A percentile compares a stretch with the other conserved stretches of the same genome.
Conservation (phyloP, 2,329 filamentous ascomycete genomes). For the Botrytis fragariae region DNA sequence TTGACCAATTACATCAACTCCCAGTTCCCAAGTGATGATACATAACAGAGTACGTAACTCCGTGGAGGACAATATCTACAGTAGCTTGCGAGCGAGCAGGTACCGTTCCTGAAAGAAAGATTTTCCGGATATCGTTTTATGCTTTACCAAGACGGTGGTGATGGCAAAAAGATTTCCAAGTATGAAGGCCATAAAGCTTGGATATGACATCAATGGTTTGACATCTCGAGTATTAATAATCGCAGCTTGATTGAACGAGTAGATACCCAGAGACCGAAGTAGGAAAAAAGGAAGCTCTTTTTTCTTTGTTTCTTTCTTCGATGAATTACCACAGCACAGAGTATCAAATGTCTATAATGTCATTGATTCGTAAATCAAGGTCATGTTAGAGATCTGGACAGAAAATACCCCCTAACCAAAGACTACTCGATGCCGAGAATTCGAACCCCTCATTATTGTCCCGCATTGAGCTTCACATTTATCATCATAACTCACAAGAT, state of each 20-base stretch:
- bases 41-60: neutral
- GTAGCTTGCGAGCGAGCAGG: neutral
- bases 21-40: neutral
- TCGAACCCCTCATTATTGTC: constrained; percentile 15
- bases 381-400: neutral
- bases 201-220: neutral
- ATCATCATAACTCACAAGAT: neutral
- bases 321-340: neutral
- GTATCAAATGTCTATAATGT: neutral
- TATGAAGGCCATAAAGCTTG: neutral
- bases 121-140: neutral
- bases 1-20: neutral
- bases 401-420: neutral
- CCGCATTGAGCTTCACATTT: constrained; percentile 8
- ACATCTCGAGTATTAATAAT: neutral
- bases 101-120: constrained; percentile 2
- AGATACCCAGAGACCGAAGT: neutral
- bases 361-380: neutral
- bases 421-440: neutral
- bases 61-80: neutral
- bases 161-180: constrained; percentile 4
- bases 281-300: neutral
- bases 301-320: neutral
- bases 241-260: neutral
- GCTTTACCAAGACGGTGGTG: neutral